A percentile compares a stretch with the other conserved stretches of the same genome.
Evolutionary conservation across 2,329 filamentous ascomycete genomes (phyloP).

Genomic region (Orbilia oligospora): DNA sequence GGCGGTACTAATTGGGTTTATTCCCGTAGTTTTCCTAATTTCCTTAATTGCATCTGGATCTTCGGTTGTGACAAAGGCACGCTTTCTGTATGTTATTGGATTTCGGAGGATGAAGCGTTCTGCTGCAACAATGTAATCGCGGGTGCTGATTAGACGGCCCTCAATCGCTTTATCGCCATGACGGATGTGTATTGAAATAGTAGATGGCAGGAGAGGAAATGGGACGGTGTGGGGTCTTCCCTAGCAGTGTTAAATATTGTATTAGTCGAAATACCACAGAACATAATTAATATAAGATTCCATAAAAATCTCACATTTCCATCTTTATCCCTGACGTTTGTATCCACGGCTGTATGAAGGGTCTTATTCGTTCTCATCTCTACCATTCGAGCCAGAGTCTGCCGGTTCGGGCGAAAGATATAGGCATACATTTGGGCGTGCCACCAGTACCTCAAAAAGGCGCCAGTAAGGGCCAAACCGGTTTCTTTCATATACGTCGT

Average conservation of each 20-base stretch:
- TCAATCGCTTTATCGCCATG: constrained; percentile 57
- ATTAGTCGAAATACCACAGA: background rate
- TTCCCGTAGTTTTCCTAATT: constrained; percentile 10
- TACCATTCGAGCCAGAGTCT: constrained; percentile 37
- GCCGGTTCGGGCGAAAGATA: constrained; percentile 46
- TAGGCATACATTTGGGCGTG: constrained; percentile 51
- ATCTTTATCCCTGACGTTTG: constrained; percentile 9
- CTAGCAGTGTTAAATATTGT: constrained; percentile 2
- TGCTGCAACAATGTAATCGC: constrained; percentile 57
- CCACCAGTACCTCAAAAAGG: constrained; percentile 55
- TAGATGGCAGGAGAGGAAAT: constrained; percentile 48
- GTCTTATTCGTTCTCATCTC: constrained; percentile 48
- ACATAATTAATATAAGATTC: background rate
- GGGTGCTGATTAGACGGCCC: constrained; percentile 54
- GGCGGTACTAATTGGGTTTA: constrained; percentile 30
- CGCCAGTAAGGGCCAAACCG: constrained; percentile 26
- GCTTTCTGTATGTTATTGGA: constrained; percentile 39
- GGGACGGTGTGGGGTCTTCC: constrained; percentile 18
- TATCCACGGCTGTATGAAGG: constrained; percentile 23
- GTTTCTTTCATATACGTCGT: constrained; percentile 42
- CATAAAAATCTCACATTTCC: constrained; percentile 10
- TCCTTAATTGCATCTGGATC: constrained; percentile 46
- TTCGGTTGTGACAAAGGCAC: constrained; percentile 53
- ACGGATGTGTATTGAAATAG: constrained; percentile 53
- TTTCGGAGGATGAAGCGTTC: constrained; percentile 52